Evolutionary conservation across 2,329 filamentous ascomycete genomes (phyloP).

Genomic region (Hypoxylon sp.): DNA sequence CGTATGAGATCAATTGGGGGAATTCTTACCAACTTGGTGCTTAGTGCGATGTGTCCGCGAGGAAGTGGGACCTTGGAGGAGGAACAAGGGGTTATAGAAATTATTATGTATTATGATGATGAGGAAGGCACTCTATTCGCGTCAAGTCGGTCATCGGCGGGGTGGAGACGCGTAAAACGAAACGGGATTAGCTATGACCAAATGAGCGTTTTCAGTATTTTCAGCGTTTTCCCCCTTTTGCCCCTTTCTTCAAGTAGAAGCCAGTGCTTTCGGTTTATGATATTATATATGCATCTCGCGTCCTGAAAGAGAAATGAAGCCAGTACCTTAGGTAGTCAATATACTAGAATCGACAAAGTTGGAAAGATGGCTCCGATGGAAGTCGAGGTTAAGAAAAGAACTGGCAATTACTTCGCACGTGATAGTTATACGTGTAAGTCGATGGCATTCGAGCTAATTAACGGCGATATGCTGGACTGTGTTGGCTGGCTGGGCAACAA

Average conservation of each 20-base stretch:
- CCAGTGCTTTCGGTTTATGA: neutral
- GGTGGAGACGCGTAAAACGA: constrained; percentile 49
- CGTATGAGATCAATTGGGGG: constrained; percentile 36
- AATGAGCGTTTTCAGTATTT: constrained; percentile 9
- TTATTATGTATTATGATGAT: constrained; percentile 27
- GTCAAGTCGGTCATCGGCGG: constrained; percentile 41
- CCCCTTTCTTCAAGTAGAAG: constrained; percentile 19
- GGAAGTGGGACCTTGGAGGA: constrained; percentile 40
- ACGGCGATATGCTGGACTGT: constrained; percentile 14
- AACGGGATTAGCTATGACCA: constrained; percentile 9
- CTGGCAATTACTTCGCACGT: neutral
- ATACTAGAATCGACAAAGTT: neutral
- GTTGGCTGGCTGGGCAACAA: constrained; percentile 50
- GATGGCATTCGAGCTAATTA: constrained; percentile 27
- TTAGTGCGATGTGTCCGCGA: constrained; percentile 23
- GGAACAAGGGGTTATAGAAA: constrained; percentile 36
- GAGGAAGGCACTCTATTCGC: constrained; percentile 37
- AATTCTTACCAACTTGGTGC: constrained; percentile 34
- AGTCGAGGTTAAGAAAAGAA: neutral
- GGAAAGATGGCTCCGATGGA: neutral
- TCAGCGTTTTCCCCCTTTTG: neutral
- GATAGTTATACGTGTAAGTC: neutral
- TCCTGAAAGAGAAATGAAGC: neutral
- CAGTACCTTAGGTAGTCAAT: too few species aligned
- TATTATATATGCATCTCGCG: constrained; percentile 1